Evolutionary conservation across 192 early-diverging fungal species (phyloP), one percentile per base, ranked within the genome.

Genomic region (Backusella psychrophila): DNA sequence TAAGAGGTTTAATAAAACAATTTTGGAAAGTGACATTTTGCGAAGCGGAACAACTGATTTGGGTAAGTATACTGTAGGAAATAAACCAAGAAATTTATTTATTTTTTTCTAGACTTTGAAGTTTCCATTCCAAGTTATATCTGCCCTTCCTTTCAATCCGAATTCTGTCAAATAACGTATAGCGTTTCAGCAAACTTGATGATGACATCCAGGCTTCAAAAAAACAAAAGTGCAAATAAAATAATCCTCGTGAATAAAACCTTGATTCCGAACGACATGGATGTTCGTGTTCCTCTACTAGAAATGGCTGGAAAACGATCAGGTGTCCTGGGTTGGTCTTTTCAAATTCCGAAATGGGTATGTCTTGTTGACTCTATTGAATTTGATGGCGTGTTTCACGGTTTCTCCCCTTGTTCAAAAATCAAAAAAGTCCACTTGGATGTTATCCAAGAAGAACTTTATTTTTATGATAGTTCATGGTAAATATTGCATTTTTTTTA

Each of bases 391-490:
- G 53, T 56, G 5, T 68, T 82, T 14, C 26, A 38, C 11, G 21
- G 46, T 7, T 23, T 71, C 1, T 69, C 41, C 41, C 59, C 38
- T 14, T 49, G 35, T 33, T 14, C 46, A 33, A 49, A 31, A 26
- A 71, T 82, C 11, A 66, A 67, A n/a, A 56, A 46, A 23, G 76
- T 82, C 12, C n/a, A 73, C 31, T 69, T 78, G 21, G 77, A 82
- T 59, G 76, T 78, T 31, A 71, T 82, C 14, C 81, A 82, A 72
- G 81, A 82, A 75, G 80, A 82, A 38, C 2, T 82, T n/a, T 82
- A 82, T 39, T 73, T 66, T 23, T 39, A 75, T 44, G 74, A 78
- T 59, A 41, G 46, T 12, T 69, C 59, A 71, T 74, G 42, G 31
- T 66, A 52, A 49, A 53, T 49, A 29, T 41, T 15, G 17, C 56